Evolutionary conservation across 129 eudicot genomes (phyloP), one percentile per base, ranked within the genome.

Genomic region (Silybum marianum): DNA sequence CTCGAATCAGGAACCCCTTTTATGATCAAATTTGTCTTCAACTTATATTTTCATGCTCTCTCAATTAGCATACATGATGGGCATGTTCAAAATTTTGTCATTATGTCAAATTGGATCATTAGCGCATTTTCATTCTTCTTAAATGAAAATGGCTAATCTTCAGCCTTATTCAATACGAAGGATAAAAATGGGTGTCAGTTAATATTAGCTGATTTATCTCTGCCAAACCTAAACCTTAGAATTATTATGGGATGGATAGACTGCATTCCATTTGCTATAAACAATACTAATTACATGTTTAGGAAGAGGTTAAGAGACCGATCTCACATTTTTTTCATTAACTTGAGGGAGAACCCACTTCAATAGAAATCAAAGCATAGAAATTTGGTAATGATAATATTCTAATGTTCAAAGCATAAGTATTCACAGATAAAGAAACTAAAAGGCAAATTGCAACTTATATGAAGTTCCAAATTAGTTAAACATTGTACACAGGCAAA

Each of bases 31-130:
- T 46, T 19, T 16, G 70, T 28, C 36, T 69, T 46, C 82, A 28
- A 79, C 68, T 46, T 44, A 69, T 42, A 68, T 12, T 78, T 69
- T 46, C 69, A 69, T 67, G 81, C 74, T 78, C 74, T 67, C 74
- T 25, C 28, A 18, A 22, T 38, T 23, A 67, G 14, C 46, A 69
- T 12, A 25, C 11, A 78, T 23, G 25, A 22, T 42, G 62, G 65
- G 22, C 42, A 38, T 66, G 25, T 63, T 63, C 18, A 14, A 14
- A 16, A n/a, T 9, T 54, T 12, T 26, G 54, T 76, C 44, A 32
- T 34, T 34, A 71, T 71, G 48, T 73, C 38, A 46, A 23, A 23
- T 23, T 24, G 23, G 66, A 40, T 73, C 48, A 40, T 2, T 13
- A 14, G 62, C 62, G 19, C 62, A 14, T 13, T 48, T 14, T 5